phyloP scores from a whole-genome alignment of 768 basidiomycete genomes.

The Kwoniella dejecticola region DNA sequence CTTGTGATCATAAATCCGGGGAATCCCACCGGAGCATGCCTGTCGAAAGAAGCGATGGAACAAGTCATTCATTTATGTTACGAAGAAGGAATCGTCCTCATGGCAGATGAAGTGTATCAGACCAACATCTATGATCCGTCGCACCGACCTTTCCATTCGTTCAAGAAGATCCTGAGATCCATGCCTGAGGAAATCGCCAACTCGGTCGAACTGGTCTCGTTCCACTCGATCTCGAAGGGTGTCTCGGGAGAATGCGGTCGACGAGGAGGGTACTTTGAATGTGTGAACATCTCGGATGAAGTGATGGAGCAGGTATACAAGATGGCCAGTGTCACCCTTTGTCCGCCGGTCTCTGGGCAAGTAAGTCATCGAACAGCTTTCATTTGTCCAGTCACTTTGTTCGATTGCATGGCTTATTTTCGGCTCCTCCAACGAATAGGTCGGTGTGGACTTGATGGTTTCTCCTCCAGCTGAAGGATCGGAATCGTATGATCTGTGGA shows the following conservation, averaged over 20 bases:
- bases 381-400: background rate
- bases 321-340: constrained; percentile 87
- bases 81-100: constrained; percentile 77
- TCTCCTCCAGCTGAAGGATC: constrained; percentile 78
- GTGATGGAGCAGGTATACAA: constrained; percentile 89
- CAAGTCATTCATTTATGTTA: constrained; percentile 82
- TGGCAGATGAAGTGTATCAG: constrained; percentile 99
- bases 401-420: background rate
- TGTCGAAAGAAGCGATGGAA: constrained; percentile 70
- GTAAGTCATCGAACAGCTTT: constrained; percentile 42
- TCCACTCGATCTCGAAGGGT: constrained; percentile 98
- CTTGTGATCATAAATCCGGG: constrained; percentile 98
- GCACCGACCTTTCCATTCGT: constrained; percentile 79
- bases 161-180: constrained; percentile 80
- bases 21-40: constrained; percentile 89
- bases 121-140: constrained; percentile 72
- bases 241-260: constrained; percentile 94
- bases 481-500: constrained; percentile 75
- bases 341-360: constrained; percentile 78
- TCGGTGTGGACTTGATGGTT: constrained; percentile 93
- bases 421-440: constrained; percentile 59
- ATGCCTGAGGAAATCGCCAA: constrained; percentile 63
- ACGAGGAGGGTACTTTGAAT: constrained; percentile 96
- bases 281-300: constrained; percentile 74
- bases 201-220: constrained; percentile 77